Conservation (phyloP, 1,284 basidiomycete species). For the Ceraceosorus bombacis region DNA sequence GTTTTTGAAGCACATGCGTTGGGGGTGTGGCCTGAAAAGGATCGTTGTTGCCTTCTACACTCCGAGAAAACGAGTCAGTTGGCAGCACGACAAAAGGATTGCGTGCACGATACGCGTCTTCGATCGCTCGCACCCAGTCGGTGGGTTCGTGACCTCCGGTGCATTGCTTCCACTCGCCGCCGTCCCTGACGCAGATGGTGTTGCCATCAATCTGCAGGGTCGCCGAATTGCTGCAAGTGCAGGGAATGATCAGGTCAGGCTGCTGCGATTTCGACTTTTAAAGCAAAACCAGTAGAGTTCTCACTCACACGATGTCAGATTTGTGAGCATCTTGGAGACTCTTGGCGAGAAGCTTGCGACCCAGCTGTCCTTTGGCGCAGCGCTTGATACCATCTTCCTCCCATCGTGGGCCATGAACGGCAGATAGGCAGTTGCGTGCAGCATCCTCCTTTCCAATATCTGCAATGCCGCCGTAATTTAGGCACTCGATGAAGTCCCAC, state of each 20-base stretch:
- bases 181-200: slow-evolving; percentile 31
- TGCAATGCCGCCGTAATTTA: slow-evolving; percentile 22
- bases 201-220: slow-evolving; percentile 29
- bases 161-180: slow-evolving; percentile 33
- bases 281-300: not conserved
- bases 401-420: slow-evolving; percentile 22
- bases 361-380: slow-evolving; percentile 25
- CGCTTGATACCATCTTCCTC: slow-evolving; percentile 29
- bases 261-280: not conserved
- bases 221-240: slow-evolving; percentile 9
- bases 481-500: slow-evolving; percentile 36
- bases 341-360: slow-evolving; percentile 21
- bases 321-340: slow-evolving; percentile 21
- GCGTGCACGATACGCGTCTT: slow-evolving; percentile 22
- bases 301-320: slow-evolving; percentile 14
- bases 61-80: not conserved
- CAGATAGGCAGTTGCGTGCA: slow-evolving; percentile 22
- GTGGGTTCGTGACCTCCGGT: slow-evolving; percentile 24
- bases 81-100: slow-evolving; percentile 3
- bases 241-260: not conserved
- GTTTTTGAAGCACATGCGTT: slow-evolving; percentile 2
- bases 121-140: slow-evolving; percentile 34
- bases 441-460: slow-evolving; percentile 28
- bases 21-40: not conserved
- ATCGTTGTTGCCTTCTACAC: slow-evolving; percentile 2